Base-by-base conservation (phyloP, 345 rosid species). In the Eucalyptus sp. region DNA sequence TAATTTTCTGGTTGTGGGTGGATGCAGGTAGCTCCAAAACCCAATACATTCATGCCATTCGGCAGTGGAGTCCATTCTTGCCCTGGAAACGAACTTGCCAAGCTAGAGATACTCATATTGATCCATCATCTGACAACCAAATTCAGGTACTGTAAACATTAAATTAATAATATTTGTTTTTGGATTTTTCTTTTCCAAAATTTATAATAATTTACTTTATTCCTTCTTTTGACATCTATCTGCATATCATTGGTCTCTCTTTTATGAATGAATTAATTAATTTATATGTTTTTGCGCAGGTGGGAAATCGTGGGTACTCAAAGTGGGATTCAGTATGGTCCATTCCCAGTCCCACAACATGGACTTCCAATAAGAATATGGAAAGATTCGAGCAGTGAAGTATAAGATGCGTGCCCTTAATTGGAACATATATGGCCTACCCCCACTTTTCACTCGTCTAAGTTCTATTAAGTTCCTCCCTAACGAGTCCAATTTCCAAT, bases 71-170 rank as follows among this genome's bases (percentile, higher is more conserved):
- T 92, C 12, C 99, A 98, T 79, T 92, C 98, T 48, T 98, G 99
- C 92, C 98, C 99, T 9, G 99, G 99, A 44, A 97, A 94, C 80
- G 97, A 96, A 86, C 97, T 98, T 10, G 99, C 99, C 95, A 98
- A 96, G 94, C 90, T 97, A 91, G 96, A 97, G 92, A 93, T 96
- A 85, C 95, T 98, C 86, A 92, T 95, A 80, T 88, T 98, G 84
- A 91, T 98, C 89, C 99, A 98, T 88, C 98, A 98, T 89, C 92
- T 98, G 15, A 89, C 92, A 37, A 94, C 97, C 80, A 94, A 91
- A 87, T 95, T 93, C 93, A 93, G 97, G 99, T 96, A 95, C 48
- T 41, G 2, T 22, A 41, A 76, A 41, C 29, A 41, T 76, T 41
- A 33, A 68, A 68, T 33, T 33, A 17, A 68, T 33, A 17, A 68